Evolutionary conservation across 495 filamentous ascomycete genomes (phyloP), one percentile per base, ranked within the genome.

Genomic region (Penicillium robsamsonii): DNA sequence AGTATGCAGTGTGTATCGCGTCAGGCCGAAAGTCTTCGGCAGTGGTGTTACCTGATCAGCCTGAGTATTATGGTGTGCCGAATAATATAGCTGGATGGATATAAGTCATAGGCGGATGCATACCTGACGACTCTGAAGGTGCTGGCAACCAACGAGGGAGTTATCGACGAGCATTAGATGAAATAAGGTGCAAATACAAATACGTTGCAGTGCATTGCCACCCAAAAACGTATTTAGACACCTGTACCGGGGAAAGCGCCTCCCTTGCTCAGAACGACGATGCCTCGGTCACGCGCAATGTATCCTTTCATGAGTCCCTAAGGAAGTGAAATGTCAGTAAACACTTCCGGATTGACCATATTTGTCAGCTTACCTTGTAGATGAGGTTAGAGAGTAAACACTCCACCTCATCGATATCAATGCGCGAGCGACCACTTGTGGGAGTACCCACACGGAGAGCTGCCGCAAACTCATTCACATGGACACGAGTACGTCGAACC

Each of bases 271-370:
- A 98, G 75, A 30, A 98, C 94, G 18, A 97, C 87, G 49, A 87
- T 90, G 53, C 89, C 89, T 45, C 86, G 84, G 50, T 96, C 92
- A 55, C 92, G 90, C 29, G 91, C 84, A 58, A 98, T 97, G 74
- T 98, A 98, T 50, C 94, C 94, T 75, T 97, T 98, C 87, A 97
- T 96, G 13, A 94, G 79, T 52, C 88, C 87, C 91, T 98, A 58
- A 31, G 29, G 35, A 45, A 20, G 52, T 43, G 27, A 35, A 3
- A 30, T 18, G 62, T 59, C 15, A 69, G 56, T 64, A 47, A 59
- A 24, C 17, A 4, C 24, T 31, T 22, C 5, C 15, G 2, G 10
- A 33, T 12, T 5, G 0, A 15, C 2, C 0, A 27, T 27, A 22
- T 24, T 10, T 15, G n/a, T n/a, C 8, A 41, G 61, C 84, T 63